A percentile compares a stretch with the other conserved stretches of the same genome.
These are phyloP conservation scores for Zygnema cylindricum DNA, from an alignment of 139 green algal genomes.

Conservation along the genomic window DNA sequence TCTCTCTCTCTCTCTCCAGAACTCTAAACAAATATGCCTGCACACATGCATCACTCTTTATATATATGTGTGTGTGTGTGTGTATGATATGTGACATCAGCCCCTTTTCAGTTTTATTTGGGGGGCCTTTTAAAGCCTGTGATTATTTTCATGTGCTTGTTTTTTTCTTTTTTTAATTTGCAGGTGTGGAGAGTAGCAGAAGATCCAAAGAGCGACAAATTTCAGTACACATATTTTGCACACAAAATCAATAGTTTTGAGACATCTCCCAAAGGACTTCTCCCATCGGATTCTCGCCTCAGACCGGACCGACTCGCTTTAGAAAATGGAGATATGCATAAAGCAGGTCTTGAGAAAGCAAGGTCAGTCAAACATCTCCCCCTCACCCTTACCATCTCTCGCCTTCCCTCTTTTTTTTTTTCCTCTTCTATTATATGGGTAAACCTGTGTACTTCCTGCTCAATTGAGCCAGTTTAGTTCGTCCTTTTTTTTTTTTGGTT, in stretches of 20 bases:
- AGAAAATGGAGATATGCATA: conserved; percentile 62
- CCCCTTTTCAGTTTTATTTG: too few relatives aligned
- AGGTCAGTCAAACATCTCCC: conserved; percentile 33
- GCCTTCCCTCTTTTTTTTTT: neutral
- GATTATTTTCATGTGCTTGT: neutral
- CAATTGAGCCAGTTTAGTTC: too few relatives aligned
- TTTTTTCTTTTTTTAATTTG: conserved; percentile 17
- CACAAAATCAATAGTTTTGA: conserved; percentile 79
- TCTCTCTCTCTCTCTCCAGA: too few relatives aligned
- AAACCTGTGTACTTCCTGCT: neutral
- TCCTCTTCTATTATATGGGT: neutral
- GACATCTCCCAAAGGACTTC: conserved; percentile 66
- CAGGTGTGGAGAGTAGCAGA: conserved; percentile 78
- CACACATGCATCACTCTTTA: neutral
- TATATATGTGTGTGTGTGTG: conserved; percentile 8
- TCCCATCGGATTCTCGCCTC: conserved; percentile 81
- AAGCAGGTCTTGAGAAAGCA: conserved; percentile 56
- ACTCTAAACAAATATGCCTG: neutral
- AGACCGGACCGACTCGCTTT: conserved; percentile 72
- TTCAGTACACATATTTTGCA: conserved; percentile 89
- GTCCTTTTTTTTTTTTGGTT: too few relatives aligned
- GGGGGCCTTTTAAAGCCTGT: too few relatives aligned
- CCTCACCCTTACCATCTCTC: neutral
- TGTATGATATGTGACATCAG: too few relatives aligned
- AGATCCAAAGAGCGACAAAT: conserved; percentile 85